A percentile compares a stretch with the other conserved stretches of the same genome.
Conservation (phyloP, 805 yeast genomes). For the Kuraishia floccosa region DNA sequence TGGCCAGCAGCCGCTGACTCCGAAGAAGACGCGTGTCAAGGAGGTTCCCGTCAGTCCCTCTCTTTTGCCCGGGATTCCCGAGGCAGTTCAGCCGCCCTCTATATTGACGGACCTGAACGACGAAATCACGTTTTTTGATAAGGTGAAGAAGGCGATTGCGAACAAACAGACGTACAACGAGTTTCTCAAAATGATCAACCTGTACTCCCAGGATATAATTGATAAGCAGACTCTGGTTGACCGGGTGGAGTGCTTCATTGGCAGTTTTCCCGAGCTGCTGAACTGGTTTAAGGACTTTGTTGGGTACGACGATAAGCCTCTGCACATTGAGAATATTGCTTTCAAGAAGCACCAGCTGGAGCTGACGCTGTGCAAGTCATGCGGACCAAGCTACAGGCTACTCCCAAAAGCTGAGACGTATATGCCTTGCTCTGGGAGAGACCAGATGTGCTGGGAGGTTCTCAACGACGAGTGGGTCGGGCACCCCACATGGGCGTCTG, state of each 20-base stretch:
- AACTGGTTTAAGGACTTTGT: slow-evolving; percentile 91
- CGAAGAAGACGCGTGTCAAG: slow-evolving; percentile 9
- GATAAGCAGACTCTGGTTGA: slow-evolving; percentile 75
- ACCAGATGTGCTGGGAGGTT: slow-evolving; percentile 98
- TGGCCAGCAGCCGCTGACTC: slow-evolving; percentile 13
- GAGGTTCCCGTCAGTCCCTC: slow-evolving; percentile 44
- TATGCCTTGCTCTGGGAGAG: slow-evolving; percentile 98
- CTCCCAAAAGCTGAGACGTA: slow-evolving; percentile 89
- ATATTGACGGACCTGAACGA: slow-evolving; percentile 58
- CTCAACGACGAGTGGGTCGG: slow-evolving; percentile 99
- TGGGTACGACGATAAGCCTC: slow-evolving; percentile 77
- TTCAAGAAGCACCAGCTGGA: slow-evolving; percentile 89
- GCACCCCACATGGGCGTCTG: slow-evolving; percentile 99
- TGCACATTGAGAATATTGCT: slow-evolving; percentile 76
- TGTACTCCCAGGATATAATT: slow-evolving; percentile 84
- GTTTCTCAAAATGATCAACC: slow-evolving; percentile 76
- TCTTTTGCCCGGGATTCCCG: slow-evolving; percentile 76
- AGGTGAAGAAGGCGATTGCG: slow-evolving; percentile 78
- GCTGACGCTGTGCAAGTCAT: slow-evolving; percentile 80
- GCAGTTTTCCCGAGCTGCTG: slow-evolving; percentile 66
- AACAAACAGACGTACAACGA: slow-evolving; percentile 88
- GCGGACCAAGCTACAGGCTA: slow-evolving; percentile 90
- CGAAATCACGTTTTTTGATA: slow-evolving; percentile 85
- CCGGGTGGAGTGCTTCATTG: slow-evolving; percentile 77
- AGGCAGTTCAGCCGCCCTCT: slow-evolving; percentile 56